Evolutionary conservation across 2,329 filamentous ascomycete species (phyloP), one percentile per base, ranked within the genome.

Genomic region (Arthroderma sp.): DNA sequence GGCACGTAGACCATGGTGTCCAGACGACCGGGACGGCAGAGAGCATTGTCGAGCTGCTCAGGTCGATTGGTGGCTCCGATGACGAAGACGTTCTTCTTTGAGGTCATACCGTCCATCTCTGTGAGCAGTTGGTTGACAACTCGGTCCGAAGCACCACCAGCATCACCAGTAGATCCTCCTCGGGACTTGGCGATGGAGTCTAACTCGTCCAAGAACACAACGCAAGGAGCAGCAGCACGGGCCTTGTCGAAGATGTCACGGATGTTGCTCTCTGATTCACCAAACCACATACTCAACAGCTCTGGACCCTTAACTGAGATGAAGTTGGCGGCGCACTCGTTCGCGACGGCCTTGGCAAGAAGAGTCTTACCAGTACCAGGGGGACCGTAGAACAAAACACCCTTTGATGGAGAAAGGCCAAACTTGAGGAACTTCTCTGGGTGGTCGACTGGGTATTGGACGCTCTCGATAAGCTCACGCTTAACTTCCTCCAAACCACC

Each of bases 381-480:
- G 52, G 93, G 91, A 55, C 91, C 93, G 62, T 95, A 98, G 75
- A 98, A 98, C 53, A 98, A 76, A 51, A 98, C 91, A 85, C 91
- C 91, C 60, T 89, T 86, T 53, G 91, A 96, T 50, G 91, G 91
- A 49, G 88, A 95, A 59, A 98, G 82, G 67, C 91, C 93, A 53
- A 98, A 98, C 75, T 98, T 98, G 80, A 95, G 87, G 81, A 96
- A 98, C 74, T 93, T 96, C 70, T 98, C 93, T 57, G 91, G 93
- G 63, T 98, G 91, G 65, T 98, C 91, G 68, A 98, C 91, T 27
- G 91, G 93, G 71, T 98, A 98, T 68, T 98, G 91, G 40, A 98
- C 89, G 62, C 82, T 89, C 74, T 98, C 91, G 74, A 93, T 91
- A 68, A 98, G 88, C 66, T 98, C 91, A 72, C 91, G 86, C 83